Conservation (phyloP, 192 early-diverging fungal species). For the Neocallimastix lanati region DNA sequence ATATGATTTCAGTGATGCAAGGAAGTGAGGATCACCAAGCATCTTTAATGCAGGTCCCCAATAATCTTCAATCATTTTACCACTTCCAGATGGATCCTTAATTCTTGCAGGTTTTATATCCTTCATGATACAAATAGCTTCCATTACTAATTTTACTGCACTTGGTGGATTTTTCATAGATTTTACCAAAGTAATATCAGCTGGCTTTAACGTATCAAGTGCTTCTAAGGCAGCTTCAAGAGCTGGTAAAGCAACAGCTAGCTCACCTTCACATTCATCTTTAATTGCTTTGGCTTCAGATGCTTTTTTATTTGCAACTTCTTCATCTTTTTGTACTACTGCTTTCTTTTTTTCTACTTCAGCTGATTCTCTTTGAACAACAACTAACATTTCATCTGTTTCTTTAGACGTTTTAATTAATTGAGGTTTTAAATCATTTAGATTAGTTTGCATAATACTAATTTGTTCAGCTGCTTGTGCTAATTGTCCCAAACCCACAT, state of each 20-base stretch:
- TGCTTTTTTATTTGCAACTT: constrained; percentile 28
- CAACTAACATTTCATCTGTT: constrained; percentile 34
- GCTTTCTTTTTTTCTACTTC: constrained; percentile 34
- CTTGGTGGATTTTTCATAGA: constrained; percentile 46
- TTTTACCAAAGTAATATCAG: constrained; percentile 40
- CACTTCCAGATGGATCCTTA: constrained; percentile 38
- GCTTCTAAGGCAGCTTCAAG: constrained; percentile 33
- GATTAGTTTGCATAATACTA: constrained; percentile 29
- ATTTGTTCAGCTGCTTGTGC: constrained; percentile 39
- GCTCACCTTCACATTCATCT: constrained; percentile 31
- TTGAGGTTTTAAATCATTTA: constrained; percentile 33
- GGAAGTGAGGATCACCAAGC: constrained; percentile 33
- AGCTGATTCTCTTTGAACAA: constrained; percentile 36
- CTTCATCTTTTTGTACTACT: constrained; percentile 37
- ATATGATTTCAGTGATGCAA: constrained; percentile 30
- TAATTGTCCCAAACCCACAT: constrained; percentile 34
- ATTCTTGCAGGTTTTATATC: constrained; percentile 33
- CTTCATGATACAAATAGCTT: constrained; percentile 45
- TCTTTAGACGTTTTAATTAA: constrained; percentile 39
- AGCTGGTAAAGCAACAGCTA: constrained; percentile 35
- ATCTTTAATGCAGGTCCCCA: constrained; percentile 39
- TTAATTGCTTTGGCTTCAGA: constrained; percentile 31
- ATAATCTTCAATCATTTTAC: constrained; percentile 43
- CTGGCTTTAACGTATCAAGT: constrained; percentile 37
- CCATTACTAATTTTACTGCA: constrained; percentile 45